phyloP scores from a whole-genome alignment of 441 rosid species.

The Biscutella auriculata region DNA sequence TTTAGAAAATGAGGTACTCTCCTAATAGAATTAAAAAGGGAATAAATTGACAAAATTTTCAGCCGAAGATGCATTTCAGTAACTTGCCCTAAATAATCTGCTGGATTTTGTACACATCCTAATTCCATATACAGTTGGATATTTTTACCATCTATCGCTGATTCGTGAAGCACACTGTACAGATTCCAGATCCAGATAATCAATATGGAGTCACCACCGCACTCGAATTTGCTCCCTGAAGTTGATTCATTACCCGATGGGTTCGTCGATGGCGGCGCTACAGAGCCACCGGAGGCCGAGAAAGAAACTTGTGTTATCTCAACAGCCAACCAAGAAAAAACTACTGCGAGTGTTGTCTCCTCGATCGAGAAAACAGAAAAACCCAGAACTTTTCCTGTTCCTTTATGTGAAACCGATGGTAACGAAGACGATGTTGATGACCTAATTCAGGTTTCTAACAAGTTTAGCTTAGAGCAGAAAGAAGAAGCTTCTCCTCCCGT shows the following conservation, averaged over 20 bases:
- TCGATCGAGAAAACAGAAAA: slow-evolving; percentile 36
- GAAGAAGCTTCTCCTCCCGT: slow-evolving; percentile 16
- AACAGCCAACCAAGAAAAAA: slow-evolving; percentile 17
- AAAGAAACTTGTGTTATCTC: slow-evolving; percentile 13
- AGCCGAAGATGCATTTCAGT: too few relatives aligned
- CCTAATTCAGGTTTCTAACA: slow-evolving; percentile 19
- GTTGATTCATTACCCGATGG: slow-evolving; percentile 89
- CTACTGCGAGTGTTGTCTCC: neutral
- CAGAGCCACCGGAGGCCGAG: slow-evolving; percentile 32
- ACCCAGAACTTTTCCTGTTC: slow-evolving; percentile 47
- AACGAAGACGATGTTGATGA: slow-evolving; percentile 29
- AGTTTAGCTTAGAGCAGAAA: slow-evolving; percentile 20
- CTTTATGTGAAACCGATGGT: slow-evolving; percentile 40
- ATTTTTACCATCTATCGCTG: neutral
- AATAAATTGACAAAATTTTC: too few relatives aligned
- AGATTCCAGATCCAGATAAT: slow-evolving; percentile 9
- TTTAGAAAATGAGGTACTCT: too few relatives aligned
- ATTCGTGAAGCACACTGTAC: neutral
- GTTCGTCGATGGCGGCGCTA: slow-evolving; percentile 54
- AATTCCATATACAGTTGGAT: too few relatives aligned
- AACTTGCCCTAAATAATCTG: too few relatives aligned
- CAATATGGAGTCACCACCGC: slow-evolving; percentile 41
- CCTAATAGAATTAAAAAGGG: too few relatives aligned
- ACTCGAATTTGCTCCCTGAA: slow-evolving; percentile 68
- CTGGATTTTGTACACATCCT: too few relatives aligned